Evolutionary conservation across 768 basidiomycete species (phyloP).

Genomic region (Lenzites betulinus): DNA sequence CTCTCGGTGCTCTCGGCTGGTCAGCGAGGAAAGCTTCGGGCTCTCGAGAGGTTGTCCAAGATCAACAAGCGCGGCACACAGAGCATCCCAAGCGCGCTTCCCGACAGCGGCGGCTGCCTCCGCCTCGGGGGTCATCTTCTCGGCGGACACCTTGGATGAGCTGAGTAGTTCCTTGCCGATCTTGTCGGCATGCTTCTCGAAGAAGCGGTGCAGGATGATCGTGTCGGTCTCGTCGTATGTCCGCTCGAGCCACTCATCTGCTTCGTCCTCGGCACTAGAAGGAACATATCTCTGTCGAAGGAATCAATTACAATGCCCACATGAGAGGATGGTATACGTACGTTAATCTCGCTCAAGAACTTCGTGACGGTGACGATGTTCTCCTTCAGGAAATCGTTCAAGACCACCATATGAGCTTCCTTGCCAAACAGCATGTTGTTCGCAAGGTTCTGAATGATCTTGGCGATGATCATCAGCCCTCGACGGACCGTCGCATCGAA

Average conservation of each 20-base stretch:
- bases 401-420: conserved; percentile 79
- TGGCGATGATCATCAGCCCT: conserved; percentile 84
- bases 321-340: conserved; percentile 34
- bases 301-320: neutral
- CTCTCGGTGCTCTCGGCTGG: conserved; percentile 57
- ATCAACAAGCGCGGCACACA: conserved; percentile 80
- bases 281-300: conserved; percentile 44
- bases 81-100: conserved; percentile 81
- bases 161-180: conserved; percentile 86
- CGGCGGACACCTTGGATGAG: conserved; percentile 54
- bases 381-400: conserved; percentile 73
- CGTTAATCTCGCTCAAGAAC: conserved; percentile 76
- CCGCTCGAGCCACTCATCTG: conserved; percentile 74
- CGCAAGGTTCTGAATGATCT: conserved; percentile 90
- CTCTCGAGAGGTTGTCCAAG: conserved; percentile 69
- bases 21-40: conserved; percentile 55
- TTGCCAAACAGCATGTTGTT: conserved; percentile 95
- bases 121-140: conserved; percentile 24
- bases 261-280: conserved; percentile 55
- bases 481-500: conserved; percentile 63
- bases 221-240: conserved; percentile 83
- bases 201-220: conserved; percentile 81
- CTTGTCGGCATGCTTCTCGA: conserved; percentile 83
- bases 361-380: conserved; percentile 75
- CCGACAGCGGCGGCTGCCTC: conserved; percentile 62